Evolutionary conservation across 1,284 basidiomycete genomes (phyloP), one percentile per base, ranked within the genome.

Genomic region (Apiotrichum sp.): DNA sequence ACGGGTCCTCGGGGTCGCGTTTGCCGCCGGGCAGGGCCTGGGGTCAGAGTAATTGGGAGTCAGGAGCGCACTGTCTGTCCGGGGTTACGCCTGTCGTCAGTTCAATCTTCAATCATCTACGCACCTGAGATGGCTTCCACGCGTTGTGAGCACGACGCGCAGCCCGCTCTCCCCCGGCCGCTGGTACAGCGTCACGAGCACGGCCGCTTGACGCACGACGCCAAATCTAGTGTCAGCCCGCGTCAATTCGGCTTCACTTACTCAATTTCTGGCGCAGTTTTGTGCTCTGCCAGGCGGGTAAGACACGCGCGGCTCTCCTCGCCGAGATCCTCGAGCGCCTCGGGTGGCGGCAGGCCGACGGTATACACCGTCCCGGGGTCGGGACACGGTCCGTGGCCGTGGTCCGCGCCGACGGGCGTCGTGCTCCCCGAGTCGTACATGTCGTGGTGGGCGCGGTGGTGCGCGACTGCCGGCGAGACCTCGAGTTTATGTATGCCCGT

Each of bases 21-120:
- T 86, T 89, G 6, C 89, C 90, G 33, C 90, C 90, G 0, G 90
- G 90, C 0, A 93, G 72, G 2, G 89, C 89, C 42, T 74, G 47
- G 3, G 6, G 50, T 63, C 49, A 64, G 60, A 36, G 31, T 10
- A 6, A 6, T 31, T 3, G 10, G 35, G 8, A 3, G 7, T 0
- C 29, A 2, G 0, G 6, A 35, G 33, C 48, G 50, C 16, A 57
- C 59, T 1, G 59, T 61, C 39, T 61, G 59, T 0, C 54, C 54
- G 0, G 59, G 59, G 35, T 61, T 61, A 6, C 59, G 48, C n/a
- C 55, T 56, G 50, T 3, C 3, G 6, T 56, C 34, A 56, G 55
- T 45, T 47, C 57, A 29, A 58, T 53, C 16, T 16, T n/a, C 29
- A 6, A n/a, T 33, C 33, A 36, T 9, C 5, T 3, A 63, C 68